Base-by-base conservation (phyloP, 2,329 filamentous ascomycete species). In the Alternaria brassicicola region DNA sequence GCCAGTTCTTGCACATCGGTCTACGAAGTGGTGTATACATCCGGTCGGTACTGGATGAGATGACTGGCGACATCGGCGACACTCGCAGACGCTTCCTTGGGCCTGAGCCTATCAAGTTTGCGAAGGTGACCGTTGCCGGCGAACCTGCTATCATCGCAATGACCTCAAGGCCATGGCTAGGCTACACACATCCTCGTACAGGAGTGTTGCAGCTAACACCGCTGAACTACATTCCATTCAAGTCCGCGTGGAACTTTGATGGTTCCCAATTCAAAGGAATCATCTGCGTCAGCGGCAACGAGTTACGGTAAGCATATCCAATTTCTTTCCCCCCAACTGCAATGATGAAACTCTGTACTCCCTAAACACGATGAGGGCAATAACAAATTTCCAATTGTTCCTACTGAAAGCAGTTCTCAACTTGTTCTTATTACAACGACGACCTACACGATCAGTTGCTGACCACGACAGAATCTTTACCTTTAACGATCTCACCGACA, bases 211-310 rank as follows among this genome's bases (percentile, higher is more conserved):
- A 96, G 79, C 88, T 98, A 66, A 97, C 94, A 1, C 95, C 96
- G 0, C 80, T 99, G 28, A 92, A 91, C 76, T 97, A 96, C 71
- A 88, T 89, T 52, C 88, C 90, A 38, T 85, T 99, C 26, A 93
- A 97, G 76, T 97, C 92, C 83, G 93, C 91, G 3, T 97, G 93
- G 89, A 97, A 95, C 70, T 98, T 99, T 74, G 94, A 91, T 76
- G 97, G 93, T 73, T 92, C 97, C 75, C 91, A 97, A 76, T 97
- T 93, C 70, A 88, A 97, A 78, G 93, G 93, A 55, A 94, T 97
- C 83, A 94, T 97, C 52, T 93, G 93, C 59, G 94, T 97, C 61
- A 91, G 96, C 79, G 92, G 89, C 46, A 90, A 94, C 76, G 95
- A 92, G 74, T 78, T 96, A 66, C 86, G 92, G 93, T 96, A 88